A percentile compares a stretch with the other conserved stretches of the same genome.
phyloP scores from a whole-genome alignment of 192 early-diverging fungal genomes.

The Thamnidium elegans region DNA sequence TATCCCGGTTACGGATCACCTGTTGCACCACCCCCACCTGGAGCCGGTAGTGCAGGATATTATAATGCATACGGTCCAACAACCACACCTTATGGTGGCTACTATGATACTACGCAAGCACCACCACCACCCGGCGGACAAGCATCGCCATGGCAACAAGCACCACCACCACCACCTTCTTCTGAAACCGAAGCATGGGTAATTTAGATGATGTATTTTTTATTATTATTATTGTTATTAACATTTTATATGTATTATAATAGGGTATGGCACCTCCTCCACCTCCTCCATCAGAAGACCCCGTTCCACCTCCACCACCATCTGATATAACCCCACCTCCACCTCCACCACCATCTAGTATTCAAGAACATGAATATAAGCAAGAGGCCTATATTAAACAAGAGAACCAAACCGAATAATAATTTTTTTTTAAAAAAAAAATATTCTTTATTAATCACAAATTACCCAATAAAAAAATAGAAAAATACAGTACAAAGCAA shows the following conservation, averaged over 20 bases:
- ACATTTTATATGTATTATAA: background rate
- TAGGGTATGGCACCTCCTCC: constrained; percentile 24
- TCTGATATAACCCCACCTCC: constrained; percentile 12
- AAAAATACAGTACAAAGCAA: no score
- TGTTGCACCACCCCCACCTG: background rate
- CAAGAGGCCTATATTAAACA: no score
- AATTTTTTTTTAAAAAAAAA: no score
- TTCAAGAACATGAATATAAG: no score
- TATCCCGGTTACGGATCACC: background rate
- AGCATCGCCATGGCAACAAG: constrained; percentile 25
- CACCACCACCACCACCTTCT: background rate
- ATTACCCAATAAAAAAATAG: no score
- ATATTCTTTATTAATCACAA: no score
- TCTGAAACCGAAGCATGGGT: background rate
- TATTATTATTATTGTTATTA: background rate
- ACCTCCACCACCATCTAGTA: background rate
- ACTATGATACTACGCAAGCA: constrained; percentile 33
- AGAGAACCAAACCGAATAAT: no score
- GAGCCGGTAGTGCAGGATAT: background rate
- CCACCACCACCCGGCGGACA: constrained; percentile 29
- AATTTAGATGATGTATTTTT: background rate
- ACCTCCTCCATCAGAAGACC: constrained; percentile 36
- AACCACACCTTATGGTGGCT: constrained; percentile 9
- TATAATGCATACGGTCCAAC: constrained; percentile 6
- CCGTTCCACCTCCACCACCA: constrained; percentile 41